Evolutionary conservation across 257 asterid species (phyloP).

Genomic region (Salvia hispanica): DNA sequence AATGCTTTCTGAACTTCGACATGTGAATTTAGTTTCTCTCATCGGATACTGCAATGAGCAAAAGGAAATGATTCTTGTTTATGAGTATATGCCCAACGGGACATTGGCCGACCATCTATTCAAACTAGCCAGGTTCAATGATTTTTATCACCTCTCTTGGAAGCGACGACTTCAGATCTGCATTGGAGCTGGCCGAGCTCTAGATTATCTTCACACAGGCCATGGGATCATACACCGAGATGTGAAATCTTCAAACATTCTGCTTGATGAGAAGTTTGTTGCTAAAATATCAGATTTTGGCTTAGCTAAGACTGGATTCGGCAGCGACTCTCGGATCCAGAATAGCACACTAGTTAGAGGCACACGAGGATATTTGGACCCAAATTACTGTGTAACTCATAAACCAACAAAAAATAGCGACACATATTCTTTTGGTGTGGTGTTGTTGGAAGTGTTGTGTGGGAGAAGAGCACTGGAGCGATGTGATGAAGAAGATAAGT

Average conservation of each 20-base stretch:
- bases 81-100: constrained; percentile 58
- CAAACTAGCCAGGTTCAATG: constrained; percentile 38
- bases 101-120: constrained; percentile 60
- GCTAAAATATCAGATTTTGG: constrained; percentile 74
- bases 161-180: constrained; percentile 54
- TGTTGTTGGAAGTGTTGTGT: constrained; percentile 62
- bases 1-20: constrained; percentile 58
- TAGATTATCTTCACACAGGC: constrained; percentile 62
- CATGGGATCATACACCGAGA: constrained; percentile 54
- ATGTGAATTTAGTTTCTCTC: constrained; percentile 61
- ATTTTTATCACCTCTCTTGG: constrained; percentile 48
- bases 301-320: constrained; percentile 47
- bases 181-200: constrained; percentile 65
- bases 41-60: constrained; percentile 63
- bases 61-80: constrained; percentile 53
- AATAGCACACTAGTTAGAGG: constrained; percentile 1
- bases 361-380: too few species aligned
- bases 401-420: constrained; percentile 60
- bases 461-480: constrained; percentile 67
- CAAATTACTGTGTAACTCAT: constrained; percentile 48
- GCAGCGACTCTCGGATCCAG: constrained; percentile 41
- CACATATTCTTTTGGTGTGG: constrained; percentile 66
- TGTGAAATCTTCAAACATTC: constrained; percentile 60
- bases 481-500: constrained; percentile 45
- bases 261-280: constrained; percentile 52